A percentile compares a stretch with the other conserved stretches of the same genome.
Evolutionary conservation across 2,329 filamentous ascomycete species (phyloP).

Genomic region (Fusarium aywerte): DNA sequence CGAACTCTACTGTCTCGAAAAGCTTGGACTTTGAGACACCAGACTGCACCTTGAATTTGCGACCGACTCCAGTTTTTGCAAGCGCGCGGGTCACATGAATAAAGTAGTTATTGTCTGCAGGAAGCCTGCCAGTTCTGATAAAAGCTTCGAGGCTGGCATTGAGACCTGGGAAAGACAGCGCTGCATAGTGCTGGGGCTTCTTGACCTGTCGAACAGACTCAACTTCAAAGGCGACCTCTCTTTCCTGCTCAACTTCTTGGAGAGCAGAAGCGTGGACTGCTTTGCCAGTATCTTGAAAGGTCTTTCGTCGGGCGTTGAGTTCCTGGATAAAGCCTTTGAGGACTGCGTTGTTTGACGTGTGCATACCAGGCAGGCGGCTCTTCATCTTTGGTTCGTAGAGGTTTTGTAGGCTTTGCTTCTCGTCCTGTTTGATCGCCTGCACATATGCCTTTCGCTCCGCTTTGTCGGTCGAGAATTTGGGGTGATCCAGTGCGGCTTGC

Average conservation of each 20-base stretch:
- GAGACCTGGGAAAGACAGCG: slow-evolving; percentile 59
- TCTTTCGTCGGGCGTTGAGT: slow-evolving; percentile 36
- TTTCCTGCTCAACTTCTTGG: slow-evolving; percentile 68
- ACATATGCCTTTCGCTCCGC: slow-evolving; percentile 52
- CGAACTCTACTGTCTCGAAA: slow-evolving; percentile 49
- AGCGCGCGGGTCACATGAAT: slow-evolving; percentile 52
- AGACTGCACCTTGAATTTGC: slow-evolving; percentile 48
- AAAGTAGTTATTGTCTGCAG: slow-evolving; percentile 49
- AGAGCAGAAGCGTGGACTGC: slow-evolving; percentile 61
- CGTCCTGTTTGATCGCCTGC: slow-evolving; percentile 55
- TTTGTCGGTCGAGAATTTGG: slow-evolving; percentile 54
- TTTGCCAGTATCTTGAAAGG: slow-evolving; percentile 42
- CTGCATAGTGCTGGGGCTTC: slow-evolving; percentile 55
- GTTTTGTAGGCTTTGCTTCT: slow-evolving; percentile 66
- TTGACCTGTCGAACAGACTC: slow-evolving; percentile 67
- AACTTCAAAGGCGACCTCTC: slow-evolving; percentile 67
- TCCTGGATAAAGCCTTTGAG: slow-evolving; percentile 37
- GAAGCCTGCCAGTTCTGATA: slow-evolving; percentile 58
- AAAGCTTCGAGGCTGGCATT: slow-evolving; percentile 61
- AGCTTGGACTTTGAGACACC: slow-evolving; percentile 36
- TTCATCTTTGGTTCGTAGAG: slow-evolving; percentile 61
- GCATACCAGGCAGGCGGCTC: slow-evolving; percentile 11
- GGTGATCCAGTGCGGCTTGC: slow-evolving; percentile 59
- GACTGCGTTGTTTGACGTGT: slow-evolving; percentile 22
- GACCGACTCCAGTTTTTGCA: slow-evolving; percentile 49